Conservation (phyloP, 2,329 filamentous ascomycete genomes). For the Aspergillus tamarii region DNA sequence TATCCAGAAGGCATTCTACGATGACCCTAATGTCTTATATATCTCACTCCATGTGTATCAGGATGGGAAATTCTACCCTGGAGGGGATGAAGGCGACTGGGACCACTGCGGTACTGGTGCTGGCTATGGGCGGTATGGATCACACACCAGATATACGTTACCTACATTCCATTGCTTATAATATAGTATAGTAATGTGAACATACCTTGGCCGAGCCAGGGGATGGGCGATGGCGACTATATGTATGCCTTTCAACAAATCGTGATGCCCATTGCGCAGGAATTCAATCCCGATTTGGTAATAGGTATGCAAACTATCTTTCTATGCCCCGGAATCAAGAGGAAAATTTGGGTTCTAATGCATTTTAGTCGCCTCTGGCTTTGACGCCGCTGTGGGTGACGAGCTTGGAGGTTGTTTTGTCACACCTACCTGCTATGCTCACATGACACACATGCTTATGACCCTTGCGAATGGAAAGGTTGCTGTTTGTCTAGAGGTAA, state of each 20-base stretch:
- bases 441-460: constrained; percentile 99
- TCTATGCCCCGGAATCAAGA: background rate
- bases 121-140: constrained; percentile 58
- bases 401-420: constrained; percentile 92
- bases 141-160: background rate
- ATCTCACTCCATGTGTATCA: constrained; percentile 91
- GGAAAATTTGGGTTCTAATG: constrained; percentile 15
- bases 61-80: constrained; percentile 83
- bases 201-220: constrained; percentile 68
- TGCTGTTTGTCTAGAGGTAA: constrained; percentile 80
- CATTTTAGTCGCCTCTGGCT: constrained; percentile 77
- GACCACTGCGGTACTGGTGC: constrained; percentile 61
- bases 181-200: constrained; percentile 61
- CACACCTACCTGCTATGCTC: constrained; percentile 85
- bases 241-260: constrained; percentile 94
- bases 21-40: constrained; percentile 92
- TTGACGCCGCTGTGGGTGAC: constrained; percentile 93
- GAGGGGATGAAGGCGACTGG: constrained; percentile 60
- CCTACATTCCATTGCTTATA: constrained; percentile 16
- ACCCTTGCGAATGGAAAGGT: constrained; percentile 86
- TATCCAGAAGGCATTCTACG: constrained; percentile 93
- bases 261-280: constrained; percentile 91
- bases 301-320: constrained; percentile 58
- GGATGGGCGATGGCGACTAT: constrained; percentile 96
- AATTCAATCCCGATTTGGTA: constrained; percentile 92